Conservation (phyloP, 2,329 filamentous ascomycete genomes). For the Coniochaeta hoffmannii region DNA sequence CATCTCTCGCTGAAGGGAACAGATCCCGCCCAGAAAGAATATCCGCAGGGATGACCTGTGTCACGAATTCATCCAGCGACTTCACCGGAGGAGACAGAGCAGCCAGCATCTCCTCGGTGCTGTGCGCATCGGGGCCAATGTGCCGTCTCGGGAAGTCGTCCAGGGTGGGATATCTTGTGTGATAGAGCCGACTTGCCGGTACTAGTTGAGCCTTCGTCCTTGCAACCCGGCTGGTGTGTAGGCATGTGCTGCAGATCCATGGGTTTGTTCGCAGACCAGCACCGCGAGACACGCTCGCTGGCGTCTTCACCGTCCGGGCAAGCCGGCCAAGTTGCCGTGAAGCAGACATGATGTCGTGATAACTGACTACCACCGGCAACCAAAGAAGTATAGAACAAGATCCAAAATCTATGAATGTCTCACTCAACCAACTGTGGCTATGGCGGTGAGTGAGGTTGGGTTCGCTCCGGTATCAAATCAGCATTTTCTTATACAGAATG, state of each 20-base stretch:
- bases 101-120: conserved; percentile 71
- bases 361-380: neutral
- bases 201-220: neutral
- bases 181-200: conserved; percentile 13
- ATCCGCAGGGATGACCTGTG: conserved; percentile 73
- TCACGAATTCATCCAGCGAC: conserved; percentile 74
- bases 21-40: conserved; percentile 64
- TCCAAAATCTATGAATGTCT: neutral
- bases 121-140: conserved; percentile 71
- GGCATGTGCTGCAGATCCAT: neutral
- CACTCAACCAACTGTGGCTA: neutral
- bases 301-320: neutral
- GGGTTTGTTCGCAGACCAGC: neutral
- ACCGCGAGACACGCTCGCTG: neutral
- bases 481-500: neutral
- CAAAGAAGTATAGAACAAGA: neutral
- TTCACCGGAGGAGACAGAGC: conserved; percentile 65
- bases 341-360: neutral
- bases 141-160: conserved; percentile 74
- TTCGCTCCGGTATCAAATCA: neutral
- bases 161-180: conserved; percentile 22
- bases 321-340: conserved; percentile 1
- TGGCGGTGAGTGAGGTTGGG: neutral
- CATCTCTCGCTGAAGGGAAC: conserved; percentile 40
- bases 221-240: neutral